Conservation (phyloP, 345 rosid genomes). For the Heritiera fomes region DNA sequence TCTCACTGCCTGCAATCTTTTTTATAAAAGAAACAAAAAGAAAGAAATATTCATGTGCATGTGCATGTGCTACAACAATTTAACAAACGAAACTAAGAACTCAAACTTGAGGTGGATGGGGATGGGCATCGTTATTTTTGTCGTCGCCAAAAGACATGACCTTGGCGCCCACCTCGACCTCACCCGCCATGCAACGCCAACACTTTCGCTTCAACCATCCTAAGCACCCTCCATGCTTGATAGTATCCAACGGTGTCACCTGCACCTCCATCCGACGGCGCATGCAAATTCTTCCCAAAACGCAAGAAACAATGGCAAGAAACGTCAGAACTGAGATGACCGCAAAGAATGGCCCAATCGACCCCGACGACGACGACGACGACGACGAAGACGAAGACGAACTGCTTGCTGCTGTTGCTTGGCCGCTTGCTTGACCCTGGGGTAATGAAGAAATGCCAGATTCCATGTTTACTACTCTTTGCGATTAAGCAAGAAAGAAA, state of each 20-base stretch:
- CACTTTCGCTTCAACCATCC: slow-evolving; percentile 49
- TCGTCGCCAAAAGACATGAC: slow-evolving; percentile 30
- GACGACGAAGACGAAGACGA: slow-evolving; percentile 9
- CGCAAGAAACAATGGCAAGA: slow-evolving; percentile 59
- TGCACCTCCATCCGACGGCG: slow-evolving; percentile 19
- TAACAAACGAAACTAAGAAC: no score
- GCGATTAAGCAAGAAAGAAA: background rate
- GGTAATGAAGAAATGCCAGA: slow-evolving; percentile 31
- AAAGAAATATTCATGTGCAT: no score
- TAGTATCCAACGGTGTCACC: slow-evolving; percentile 38
- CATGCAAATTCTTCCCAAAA: slow-evolving; percentile 55
- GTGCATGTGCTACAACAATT: no score
- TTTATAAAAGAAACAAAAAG: no score
- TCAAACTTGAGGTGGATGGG: slow-evolving; percentile 10
- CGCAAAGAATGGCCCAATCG: slow-evolving; percentile 73
- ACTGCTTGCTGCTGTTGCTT: background rate
- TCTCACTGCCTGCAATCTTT: no score
- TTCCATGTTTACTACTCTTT: slow-evolving; percentile 24
- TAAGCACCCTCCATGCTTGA: slow-evolving; percentile 37
- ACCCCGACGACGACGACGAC: slow-evolving; percentile 43
- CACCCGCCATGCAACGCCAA: slow-evolving; percentile 35
- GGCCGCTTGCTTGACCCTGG: slow-evolving; percentile 14
- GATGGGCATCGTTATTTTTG: no score
- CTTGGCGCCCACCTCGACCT: slow-evolving; percentile 46
- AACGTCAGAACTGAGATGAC: slow-evolving; percentile 55